Evolutionary conservation across 2,329 filamentous ascomycete species (phyloP), one percentile per base, ranked within the genome.

Genomic region (Fusarium multiceps): DNA sequence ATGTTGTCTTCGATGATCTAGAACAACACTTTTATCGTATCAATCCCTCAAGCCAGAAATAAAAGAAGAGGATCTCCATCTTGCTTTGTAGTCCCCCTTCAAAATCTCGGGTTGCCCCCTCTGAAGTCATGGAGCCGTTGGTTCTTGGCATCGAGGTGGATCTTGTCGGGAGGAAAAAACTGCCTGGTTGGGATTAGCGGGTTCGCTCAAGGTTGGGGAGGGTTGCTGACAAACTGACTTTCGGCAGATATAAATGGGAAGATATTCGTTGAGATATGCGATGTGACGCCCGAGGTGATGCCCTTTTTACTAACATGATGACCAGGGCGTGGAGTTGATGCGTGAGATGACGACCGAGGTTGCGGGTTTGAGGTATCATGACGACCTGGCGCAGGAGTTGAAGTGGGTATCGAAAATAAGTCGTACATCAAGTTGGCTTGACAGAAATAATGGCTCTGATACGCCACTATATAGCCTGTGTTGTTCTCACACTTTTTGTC

Each of bases 141-240:
- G 32, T 20, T 46, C 50, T 55, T 60, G 58, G 57, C 48, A 27
- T 48, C 34, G 34, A 37, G 34, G 67, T 60, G 63, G 63, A 68
- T 42, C 59, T 51, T 14, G 25, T 9, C 5, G 20, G 18, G 28
- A 55, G 42, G 32, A 41, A 55, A 63, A 45, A 46, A 50, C 55
- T 70, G 43, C 67, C 68, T 23, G 14, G 13, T 68, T 68, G 14
- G 63, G 67, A 21, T 55, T 70, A 70, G 68, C 23, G 23, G 46
- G 10, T 27, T 20, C 20, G 9, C 18, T 27, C 37, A 27, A 20
- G 18, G 16, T 23, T 23, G 11, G 9, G 3, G 7, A 25, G 20
- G 28, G 37, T 28, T 34, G 63, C 68, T 68, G 50, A 71, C 63
- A 68, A 70, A 69, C 34, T 23, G 16, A 40, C 27, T 20, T n/a